phyloP scores from a whole-genome alignment of 2,329 filamentous ascomycete genomes.

The Ophiocordyceps camponoti-floridani region DNA sequence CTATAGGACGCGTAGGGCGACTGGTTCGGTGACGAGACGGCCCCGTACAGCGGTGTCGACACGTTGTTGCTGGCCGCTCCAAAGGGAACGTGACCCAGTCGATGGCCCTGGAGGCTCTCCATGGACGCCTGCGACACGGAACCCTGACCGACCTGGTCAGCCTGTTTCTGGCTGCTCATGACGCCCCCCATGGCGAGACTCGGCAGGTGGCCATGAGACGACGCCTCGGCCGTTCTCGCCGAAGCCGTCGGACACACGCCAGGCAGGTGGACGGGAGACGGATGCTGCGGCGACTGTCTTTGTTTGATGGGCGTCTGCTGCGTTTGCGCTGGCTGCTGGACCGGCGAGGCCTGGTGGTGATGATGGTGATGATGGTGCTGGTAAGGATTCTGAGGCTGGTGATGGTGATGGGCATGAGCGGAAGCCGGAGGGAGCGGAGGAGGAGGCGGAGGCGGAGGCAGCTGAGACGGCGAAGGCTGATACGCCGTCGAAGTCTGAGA shows the following conservation, averaged over 20 bases:
- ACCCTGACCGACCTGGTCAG: too few species aligned
- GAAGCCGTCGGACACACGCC: slow-evolving; percentile 21
- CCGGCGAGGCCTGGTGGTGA: slow-evolving; percentile 10
- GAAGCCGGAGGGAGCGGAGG: not conserved
- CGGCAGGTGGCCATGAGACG: slow-evolving; percentile 16
- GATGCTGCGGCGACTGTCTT: not conserved
- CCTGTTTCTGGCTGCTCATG: slow-evolving; percentile 21
- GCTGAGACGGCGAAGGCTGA: not conserved
- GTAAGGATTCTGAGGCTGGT: not conserved
- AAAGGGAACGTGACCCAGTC: slow-evolving; percentile 35
- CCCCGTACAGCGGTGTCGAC: slow-evolving; percentile 32
- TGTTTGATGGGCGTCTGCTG: not conserved
- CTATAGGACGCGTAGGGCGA: slow-evolving; percentile 13
- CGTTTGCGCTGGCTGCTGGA: slow-evolving; percentile 18
- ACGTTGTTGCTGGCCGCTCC: slow-evolving; percentile 28
- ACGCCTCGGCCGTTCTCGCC: slow-evolving; percentile 22
- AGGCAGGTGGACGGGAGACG: slow-evolving; percentile 26
- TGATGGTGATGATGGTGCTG: slow-evolving; percentile 1
- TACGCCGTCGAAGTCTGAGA: slow-evolving; percentile 1
- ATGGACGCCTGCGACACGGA: slow-evolving; percentile 34
- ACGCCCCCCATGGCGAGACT: slow-evolving; percentile 12
- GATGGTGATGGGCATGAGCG: slow-evolving; percentile 1
- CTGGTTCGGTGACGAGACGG: slow-evolving; percentile 23
- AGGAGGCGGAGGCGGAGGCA: not conserved
- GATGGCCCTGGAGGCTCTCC: slow-evolving; percentile 34